Evolutionary conservation across 78 protist species (phyloP).

Genomic region (Cavenderia fasciculata): DNA sequence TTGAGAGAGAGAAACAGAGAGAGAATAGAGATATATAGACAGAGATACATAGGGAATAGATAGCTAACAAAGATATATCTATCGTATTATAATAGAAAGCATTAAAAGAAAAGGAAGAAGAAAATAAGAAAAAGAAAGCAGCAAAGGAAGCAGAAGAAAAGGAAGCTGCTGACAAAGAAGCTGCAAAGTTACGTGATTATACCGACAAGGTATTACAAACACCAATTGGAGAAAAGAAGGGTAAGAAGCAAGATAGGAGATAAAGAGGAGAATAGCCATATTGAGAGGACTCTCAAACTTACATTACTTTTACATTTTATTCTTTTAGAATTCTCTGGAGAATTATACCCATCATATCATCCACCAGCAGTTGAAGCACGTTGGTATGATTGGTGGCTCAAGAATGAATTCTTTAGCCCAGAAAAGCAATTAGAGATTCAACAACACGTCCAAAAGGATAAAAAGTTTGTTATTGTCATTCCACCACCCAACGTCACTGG

Average conservation of each 20-base stretch:
- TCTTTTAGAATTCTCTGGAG: background rate
- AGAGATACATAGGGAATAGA: background rate
- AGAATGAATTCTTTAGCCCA: constrained; percentile 90
- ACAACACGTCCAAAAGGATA: constrained; percentile 56
- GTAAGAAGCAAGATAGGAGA: too few species aligned
- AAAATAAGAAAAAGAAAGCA: constrained; percentile 69
- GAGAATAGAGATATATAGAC: background rate
- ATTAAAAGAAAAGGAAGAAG: constrained; percentile 43
- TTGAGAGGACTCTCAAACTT: background rate
- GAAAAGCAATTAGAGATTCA: constrained; percentile 69
- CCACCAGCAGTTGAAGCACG: constrained; percentile 93
- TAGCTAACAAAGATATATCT: background rate
- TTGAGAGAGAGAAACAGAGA: background rate
- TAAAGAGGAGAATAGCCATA: too few species aligned
- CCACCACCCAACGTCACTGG: constrained; percentile 99
- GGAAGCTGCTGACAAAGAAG: constrained; percentile 31
- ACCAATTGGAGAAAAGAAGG: constrained; percentile 71
- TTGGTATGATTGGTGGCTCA: constrained; percentile 98
- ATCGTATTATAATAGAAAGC: constrained; percentile 11
- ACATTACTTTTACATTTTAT: background rate
- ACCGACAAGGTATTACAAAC: constrained; percentile 13
- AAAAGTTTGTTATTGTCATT: constrained; percentile 90
- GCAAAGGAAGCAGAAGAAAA: constrained; percentile 60
- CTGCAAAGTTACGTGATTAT: constrained; percentile 6
- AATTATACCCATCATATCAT: constrained; percentile 77